Percentiles rank a stretch among this genome's conserved stretches.
These are phyloP conservation scores for Stagonosporopsis tanaceti DNA, from an alignment of 2,329 filamentous ascomycete species.

Conservation along the genomic window DNA sequence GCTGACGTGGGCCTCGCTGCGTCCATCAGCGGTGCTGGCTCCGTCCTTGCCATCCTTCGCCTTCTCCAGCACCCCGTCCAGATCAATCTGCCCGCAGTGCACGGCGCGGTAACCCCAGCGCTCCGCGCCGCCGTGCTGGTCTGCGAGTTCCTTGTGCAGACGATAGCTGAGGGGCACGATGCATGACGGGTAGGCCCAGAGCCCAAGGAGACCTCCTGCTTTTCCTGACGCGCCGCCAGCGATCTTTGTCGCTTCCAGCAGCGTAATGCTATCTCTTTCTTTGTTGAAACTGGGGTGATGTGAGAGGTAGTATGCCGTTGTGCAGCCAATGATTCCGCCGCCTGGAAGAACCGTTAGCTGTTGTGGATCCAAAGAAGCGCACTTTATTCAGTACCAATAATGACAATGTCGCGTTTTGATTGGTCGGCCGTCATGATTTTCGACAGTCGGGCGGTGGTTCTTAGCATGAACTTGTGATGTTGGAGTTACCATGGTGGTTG, in stretches of 20 bases:
- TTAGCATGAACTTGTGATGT: conserved; percentile 30
- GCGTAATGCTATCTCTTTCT: conserved; percentile 76
- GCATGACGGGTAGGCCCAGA: conserved; percentile 88
- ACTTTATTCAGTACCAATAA: conserved; percentile 37
- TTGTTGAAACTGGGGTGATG: conserved; percentile 83
- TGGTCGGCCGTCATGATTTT: conserved; percentile 38
- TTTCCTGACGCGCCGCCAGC: conserved; percentile 95
- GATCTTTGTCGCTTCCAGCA: conserved; percentile 85
- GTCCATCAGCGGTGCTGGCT: conserved; percentile 12
- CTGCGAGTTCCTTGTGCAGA: conserved; percentile 83
- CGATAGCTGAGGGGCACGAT: conserved; percentile 87
- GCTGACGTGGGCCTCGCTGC: background rate
- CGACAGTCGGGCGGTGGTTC: conserved; percentile 22
- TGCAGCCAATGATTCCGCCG: conserved; percentile 91
- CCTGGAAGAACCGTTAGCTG: conserved; percentile 62
- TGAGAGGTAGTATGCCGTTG: conserved; percentile 89
- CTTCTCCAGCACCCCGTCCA: conserved; percentile 53
- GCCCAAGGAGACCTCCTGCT: conserved; percentile 85
- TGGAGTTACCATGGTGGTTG: conserved; percentile 11
- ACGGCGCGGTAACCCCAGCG: conserved; percentile 88
- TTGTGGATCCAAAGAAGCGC: too few species aligned
- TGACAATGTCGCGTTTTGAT: conserved; percentile 45
- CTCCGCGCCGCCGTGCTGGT: conserved; percentile 78
- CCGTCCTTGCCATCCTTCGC: conserved; percentile 28
- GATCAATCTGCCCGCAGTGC: conserved; percentile 73